Conservation (phyloP, 1,284 basidiomycete genomes). For the Megacollybia platyphylla region DNA sequence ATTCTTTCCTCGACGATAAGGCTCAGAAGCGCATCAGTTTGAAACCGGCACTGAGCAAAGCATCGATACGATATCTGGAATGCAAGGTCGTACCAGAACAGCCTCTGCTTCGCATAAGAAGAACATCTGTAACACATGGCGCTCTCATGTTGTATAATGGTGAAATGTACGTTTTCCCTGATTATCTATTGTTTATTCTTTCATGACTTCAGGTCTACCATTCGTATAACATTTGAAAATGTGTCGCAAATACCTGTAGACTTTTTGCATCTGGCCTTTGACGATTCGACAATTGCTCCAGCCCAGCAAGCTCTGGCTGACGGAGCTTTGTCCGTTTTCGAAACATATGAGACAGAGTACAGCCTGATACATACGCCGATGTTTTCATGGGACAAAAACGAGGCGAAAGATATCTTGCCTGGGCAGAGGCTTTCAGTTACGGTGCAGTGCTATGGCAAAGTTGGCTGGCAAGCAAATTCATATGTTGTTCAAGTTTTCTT, state of each 20-base stretch:
- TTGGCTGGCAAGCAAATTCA: constrained; percentile 61
- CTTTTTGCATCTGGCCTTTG: constrained; percentile 76
- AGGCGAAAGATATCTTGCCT: constrained; percentile 47
- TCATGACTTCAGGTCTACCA: constrained; percentile 44
- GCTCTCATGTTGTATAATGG: constrained; percentile 91
- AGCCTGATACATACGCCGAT: constrained; percentile 70
- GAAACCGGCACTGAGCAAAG: constrained; percentile 20
- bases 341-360: constrained; percentile 86
- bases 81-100: constrained; percentile 77
- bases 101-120: constrained; percentile 74
- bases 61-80: constrained; percentile 44
- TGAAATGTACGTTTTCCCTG: constrained; percentile 50
- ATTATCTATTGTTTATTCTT: not conserved
- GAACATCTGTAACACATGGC: constrained; percentile 82
- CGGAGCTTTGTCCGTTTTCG: constrained; percentile 69
- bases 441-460: constrained; percentile 77
- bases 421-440: constrained; percentile 59
- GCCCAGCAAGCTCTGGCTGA: constrained; percentile 70
- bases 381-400: constrained; percentile 64
- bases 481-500: constrained; percentile 1
- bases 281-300: constrained; percentile 76
- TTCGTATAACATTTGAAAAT: constrained; percentile 84
- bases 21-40: constrained; percentile 23
- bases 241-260: constrained; percentile 73
- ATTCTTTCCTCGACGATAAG: constrained; percentile 48